A percentile compares a stretch with the other conserved stretches of the same genome.
Conservation (phyloP, 208 protist species). For the Leishmania amazonensis region DNA sequence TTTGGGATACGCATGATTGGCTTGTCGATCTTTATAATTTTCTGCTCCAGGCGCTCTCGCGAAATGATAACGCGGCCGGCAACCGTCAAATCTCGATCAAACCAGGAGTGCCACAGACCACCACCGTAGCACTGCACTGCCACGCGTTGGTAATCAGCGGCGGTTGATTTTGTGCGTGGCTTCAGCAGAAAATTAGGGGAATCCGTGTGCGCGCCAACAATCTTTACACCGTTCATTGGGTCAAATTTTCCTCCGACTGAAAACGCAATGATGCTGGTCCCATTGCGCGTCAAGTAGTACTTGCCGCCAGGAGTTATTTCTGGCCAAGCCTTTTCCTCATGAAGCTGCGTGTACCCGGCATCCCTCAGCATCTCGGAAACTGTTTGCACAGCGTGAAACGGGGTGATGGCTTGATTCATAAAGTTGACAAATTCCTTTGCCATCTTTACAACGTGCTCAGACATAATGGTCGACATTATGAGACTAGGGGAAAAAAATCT, state of each 20-base stretch:
- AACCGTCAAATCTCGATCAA: constrained; percentile 89
- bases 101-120: constrained; percentile 91
- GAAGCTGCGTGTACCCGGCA: constrained; percentile 62
- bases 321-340: constrained; percentile 63
- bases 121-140: constrained; percentile 89
- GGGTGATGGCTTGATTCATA: constrained; percentile 67
- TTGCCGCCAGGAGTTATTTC: constrained; percentile 77
- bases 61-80: constrained; percentile 81
- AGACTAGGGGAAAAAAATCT: not conserved
- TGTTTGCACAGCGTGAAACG: constrained; percentile 80
- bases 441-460: constrained; percentile 28
- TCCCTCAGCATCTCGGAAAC: constrained; percentile 42
- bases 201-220: constrained; percentile 98
- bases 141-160: constrained; percentile 60
- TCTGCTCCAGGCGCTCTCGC: constrained; percentile 37
- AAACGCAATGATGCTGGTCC: constrained; percentile 96
- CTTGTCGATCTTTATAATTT: constrained; percentile 84
- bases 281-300: constrained; percentile 98
- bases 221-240: constrained; percentile 87
- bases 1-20: constrained; percentile 95
- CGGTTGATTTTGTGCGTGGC: constrained; percentile 46
- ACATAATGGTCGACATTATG: constrained; percentile 28
- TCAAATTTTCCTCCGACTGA: constrained; percentile 93
- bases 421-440: constrained; percentile 73
- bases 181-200: constrained; percentile 93